These are phyloP conservation scores for Zasmidium citrigriseum DNA, from an alignment of 2,329 filamentous ascomycete genomes.

Conservation along the genomic window DNA sequence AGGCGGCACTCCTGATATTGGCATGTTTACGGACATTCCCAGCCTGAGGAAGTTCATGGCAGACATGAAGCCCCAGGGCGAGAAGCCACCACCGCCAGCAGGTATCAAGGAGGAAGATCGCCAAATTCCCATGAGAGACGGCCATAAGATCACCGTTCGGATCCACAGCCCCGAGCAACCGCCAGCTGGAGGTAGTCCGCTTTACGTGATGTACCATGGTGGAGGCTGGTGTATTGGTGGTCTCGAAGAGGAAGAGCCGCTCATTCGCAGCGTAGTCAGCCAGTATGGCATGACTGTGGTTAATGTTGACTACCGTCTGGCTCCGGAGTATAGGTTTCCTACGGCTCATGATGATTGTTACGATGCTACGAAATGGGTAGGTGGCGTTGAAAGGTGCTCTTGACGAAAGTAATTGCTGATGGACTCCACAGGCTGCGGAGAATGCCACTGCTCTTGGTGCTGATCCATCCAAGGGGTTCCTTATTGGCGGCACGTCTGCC, in stretches of 20 bases:
- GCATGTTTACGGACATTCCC: conserved; percentile 21
- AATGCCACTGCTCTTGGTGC: conserved; percentile 43
- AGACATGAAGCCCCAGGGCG: conserved; percentile 21
- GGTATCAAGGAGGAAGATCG: conserved; percentile 42
- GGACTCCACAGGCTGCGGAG: conserved; percentile 38
- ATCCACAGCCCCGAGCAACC: conserved; percentile 28
- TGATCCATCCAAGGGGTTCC: conserved; percentile 46
- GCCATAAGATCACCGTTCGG: conserved; percentile 35
- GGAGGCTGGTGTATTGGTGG: conserved; percentile 49
- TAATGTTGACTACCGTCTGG: conserved; percentile 61
- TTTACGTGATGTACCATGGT: conserved; percentile 46
- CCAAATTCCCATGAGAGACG: conserved; percentile 37
- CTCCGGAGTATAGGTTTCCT: conserved; percentile 63
- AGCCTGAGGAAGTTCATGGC: too few relatives aligned
- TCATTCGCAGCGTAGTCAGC: conserved; percentile 4
- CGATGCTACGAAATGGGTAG: conserved; percentile 61
- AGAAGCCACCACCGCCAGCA: conserved; percentile 12
- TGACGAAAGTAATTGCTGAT: neutral
- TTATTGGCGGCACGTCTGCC: conserved; percentile 51
- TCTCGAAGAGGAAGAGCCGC: conserved; percentile 23
- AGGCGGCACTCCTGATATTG: conserved; percentile 27
- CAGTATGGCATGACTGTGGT: conserved; percentile 49
- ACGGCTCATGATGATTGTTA: conserved; percentile 64
- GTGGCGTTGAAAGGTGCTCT: conserved; percentile 27
- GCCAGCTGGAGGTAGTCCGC: conserved; percentile 21